A percentile compares a stretch with the other conserved stretches of the same genome.
Conservation (phyloP, 2,329 filamentous ascomycete genomes). For the Massarina eburnea region DNA sequence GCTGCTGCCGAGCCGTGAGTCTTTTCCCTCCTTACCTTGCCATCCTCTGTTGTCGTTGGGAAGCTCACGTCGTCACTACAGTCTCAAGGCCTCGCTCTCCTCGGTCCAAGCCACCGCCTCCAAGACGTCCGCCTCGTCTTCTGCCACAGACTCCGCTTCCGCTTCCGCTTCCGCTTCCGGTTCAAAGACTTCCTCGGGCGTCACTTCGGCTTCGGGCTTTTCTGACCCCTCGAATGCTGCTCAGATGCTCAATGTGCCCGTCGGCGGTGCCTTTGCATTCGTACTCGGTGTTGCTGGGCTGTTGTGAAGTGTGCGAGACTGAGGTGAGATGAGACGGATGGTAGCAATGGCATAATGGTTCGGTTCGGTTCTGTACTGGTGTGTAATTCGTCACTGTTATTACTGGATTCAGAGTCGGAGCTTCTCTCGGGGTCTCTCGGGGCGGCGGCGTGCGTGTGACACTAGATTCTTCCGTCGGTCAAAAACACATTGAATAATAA, state of each 20-base stretch:
- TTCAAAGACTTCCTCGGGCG: not conserved
- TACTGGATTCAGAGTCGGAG: no score
- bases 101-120: constrained; percentile 8
- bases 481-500: no score
- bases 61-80: constrained; percentile 1
- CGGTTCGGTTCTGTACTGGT: no score
- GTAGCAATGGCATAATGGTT: no score
- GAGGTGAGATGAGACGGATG: no score
- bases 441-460: no score
- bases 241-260: constrained; percentile 14
- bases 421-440: no score
- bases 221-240: constrained; percentile 12
- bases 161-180: not conserved
- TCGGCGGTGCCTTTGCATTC: constrained; percentile 18
- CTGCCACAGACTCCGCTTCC: not conserved
- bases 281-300: constrained; percentile 21
- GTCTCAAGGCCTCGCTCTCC: constrained; percentile 8
- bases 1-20: constrained; percentile 46
- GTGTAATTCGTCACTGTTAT: not conserved
- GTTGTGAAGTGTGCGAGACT: constrained; percentile 5
- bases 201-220: constrained; percentile 5
- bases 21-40: not conserved
- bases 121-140: constrained; percentile 2
- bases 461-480: no score
- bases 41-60: not conserved